These are phyloP conservation scores for Floccularia luteovirens DNA, from an alignment of 768 basidiomycete genomes.

Conservation along the genomic window DNA sequence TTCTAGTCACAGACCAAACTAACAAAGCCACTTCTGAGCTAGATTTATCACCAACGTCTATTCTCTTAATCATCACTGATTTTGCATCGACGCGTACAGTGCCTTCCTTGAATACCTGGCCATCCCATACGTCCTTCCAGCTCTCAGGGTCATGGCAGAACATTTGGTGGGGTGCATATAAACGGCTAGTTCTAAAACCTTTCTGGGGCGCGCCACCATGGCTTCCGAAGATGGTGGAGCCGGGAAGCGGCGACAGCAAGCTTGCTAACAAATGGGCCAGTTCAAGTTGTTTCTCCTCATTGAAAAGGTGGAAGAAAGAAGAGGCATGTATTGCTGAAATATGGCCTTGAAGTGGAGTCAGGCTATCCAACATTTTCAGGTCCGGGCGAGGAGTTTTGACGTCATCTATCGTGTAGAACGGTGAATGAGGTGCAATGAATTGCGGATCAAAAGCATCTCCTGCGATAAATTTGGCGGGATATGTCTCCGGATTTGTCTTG, in stretches of 20 bases:
- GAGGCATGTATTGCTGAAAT: conserved; percentile 38
- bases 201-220: conserved; percentile 27
- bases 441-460: conserved; percentile 48
- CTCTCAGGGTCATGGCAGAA: conserved; percentile 31
- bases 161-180: conserved; percentile 13
- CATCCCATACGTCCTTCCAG: conserved; percentile 25
- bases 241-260: conserved; percentile 22
- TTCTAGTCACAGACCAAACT: conserved; percentile 12
- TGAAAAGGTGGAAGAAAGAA: conserved; percentile 28
- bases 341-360: conserved; percentile 27
- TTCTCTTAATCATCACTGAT: conserved; percentile 7
- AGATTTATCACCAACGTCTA: conserved; percentile 1
- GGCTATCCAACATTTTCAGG: conserved; percentile 11
- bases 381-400: conserved; percentile 6
- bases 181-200: conserved; percentile 12
- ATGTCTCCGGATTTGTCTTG: conserved; percentile 38
- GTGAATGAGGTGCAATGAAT: conserved; percentile 25
- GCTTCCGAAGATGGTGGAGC: conserved; percentile 26
- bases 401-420: conserved; percentile 3
- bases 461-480: conserved; percentile 45
- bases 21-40: conserved; percentile 4
- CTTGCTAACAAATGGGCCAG: conserved; percentile 20
- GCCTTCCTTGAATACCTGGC: conserved; percentile 21
- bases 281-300: conserved; percentile 20
- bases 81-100: conserved; percentile 16